phyloP scores from a whole-genome alignment of 768 basidiomycete genomes.

The Xerocomus potaroensis region DNA sequence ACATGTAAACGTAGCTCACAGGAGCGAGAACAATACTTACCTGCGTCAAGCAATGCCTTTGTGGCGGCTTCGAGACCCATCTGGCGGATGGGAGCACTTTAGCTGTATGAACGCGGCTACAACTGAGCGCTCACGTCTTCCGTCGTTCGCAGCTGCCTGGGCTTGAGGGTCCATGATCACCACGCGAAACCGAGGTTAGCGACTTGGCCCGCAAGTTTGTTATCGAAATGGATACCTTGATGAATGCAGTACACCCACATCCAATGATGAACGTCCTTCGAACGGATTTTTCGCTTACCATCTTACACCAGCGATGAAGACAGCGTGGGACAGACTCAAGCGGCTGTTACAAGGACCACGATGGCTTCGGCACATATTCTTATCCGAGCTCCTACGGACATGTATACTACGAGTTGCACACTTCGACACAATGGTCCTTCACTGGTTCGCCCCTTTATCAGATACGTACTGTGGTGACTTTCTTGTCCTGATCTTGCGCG shows the following conservation, averaged over 20 bases:
- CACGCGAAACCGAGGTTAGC: no score
- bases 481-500: slow-evolving; percentile 71
- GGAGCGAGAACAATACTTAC: slow-evolving; percentile 21
- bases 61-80: slow-evolving; percentile 87
- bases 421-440: no score
- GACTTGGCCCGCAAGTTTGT: neutral
- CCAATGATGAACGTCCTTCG: slow-evolving; percentile 61
- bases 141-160: slow-evolving; percentile 58
- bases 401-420: no score
- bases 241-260: slow-evolving; percentile 72
- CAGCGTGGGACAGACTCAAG: no score
- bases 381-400: no score
- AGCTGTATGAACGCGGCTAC: neutral
- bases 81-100: slow-evolving; percentile 31
- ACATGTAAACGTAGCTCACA: neutral
- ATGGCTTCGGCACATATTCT: no score
- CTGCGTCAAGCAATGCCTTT: slow-evolving; percentile 83
- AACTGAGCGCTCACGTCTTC: slow-evolving; percentile 54
- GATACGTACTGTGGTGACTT: slow-evolving; percentile 44
- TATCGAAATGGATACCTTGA: slow-evolving; percentile 47
- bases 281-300: neutral
- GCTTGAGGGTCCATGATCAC: slow-evolving; percentile 37
- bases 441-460: slow-evolving; percentile 34
- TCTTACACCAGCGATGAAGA: no score
- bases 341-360: no score